Base-by-base conservation (phyloP, 192 early-diverging fungal species). In the Coemansia sp. region DNA sequence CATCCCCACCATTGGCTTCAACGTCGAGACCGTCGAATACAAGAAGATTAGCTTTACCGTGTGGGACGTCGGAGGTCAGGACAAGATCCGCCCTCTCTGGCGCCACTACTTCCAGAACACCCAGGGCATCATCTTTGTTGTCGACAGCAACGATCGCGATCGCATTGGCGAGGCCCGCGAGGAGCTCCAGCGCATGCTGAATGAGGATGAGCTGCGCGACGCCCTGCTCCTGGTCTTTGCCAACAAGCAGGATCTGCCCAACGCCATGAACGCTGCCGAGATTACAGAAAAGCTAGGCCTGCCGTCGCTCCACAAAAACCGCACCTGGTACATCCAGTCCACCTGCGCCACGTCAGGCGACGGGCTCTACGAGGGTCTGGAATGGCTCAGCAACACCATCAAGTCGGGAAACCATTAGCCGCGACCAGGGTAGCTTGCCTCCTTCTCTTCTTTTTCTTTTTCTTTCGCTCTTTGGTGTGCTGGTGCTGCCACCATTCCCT, bases 1-100 rank as follows among this genome's bases (percentile, higher is more conserved):
- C 51, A 94, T 98, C 66, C 95, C 95, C 42, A 98, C 95, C 65
- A 97, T 98, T 65, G 95, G 95, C 45, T 96, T 98, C 82, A 98
- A 98, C 71, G 94, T 96, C 58, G 95, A 98, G 81, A 94, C 90
- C 37, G 93, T 97, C 60, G 87, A 90, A 72, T 95, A 97, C 86
- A 95, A 94, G 83, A 95, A 94, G 86, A 92, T 94, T 80, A 90
- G 83, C 69, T 98, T 97, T 80, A 94, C 89, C 35, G 90, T 97
- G 62, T 97, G 94, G 94, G 95, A 98, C 78, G 93, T 98, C 56
- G 95, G 95, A 63, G 95, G 95, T 78, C 92, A 95, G 81, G 93
- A 95, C 81, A 93, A 94, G 82, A 98, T 98, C 58, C 84, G 95
- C 69, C 93, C 93, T 26, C 81, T 97, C 71, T 98, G 95, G 95